These are phyloP conservation scores for Nicotiana tomentosiformis DNA, from an alignment of 257 asterid species.

Conservation along the genomic window DNA sequence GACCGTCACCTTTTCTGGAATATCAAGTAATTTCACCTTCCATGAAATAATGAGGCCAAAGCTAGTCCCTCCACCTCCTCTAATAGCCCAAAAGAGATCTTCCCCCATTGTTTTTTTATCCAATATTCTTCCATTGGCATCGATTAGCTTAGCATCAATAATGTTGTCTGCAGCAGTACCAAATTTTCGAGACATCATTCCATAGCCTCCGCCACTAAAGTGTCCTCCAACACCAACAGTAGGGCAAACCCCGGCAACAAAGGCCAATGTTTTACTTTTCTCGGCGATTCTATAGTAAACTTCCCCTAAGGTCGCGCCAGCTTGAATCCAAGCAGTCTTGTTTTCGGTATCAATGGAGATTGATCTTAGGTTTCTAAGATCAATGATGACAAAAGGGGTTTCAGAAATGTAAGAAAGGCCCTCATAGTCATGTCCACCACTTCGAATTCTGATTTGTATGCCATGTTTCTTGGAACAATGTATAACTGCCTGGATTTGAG, in stretches of 20 bases:
- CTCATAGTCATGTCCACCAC: background rate
- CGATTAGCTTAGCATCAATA: background rate
- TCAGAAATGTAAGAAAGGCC: background rate
- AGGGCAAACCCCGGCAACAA: no score
- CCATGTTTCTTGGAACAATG: no score
- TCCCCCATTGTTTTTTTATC: background rate
- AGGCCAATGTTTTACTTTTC: no score
- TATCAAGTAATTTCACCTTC: background rate
- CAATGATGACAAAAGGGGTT: background rate
- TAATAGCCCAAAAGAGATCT: background rate
- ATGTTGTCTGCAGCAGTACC: no score
- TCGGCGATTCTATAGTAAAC: no score
- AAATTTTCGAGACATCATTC: no score
- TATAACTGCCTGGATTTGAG: no score
- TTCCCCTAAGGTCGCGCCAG: background rate
- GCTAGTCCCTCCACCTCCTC: slow-evolving; percentile 4
- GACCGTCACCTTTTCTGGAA: background rate
- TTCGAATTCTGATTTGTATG: no score
- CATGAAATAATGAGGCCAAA: background rate
- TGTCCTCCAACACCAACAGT: no score
- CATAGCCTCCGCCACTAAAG: no score
- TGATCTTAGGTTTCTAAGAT: background rate
- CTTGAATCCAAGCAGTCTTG: slow-evolving; percentile 7
- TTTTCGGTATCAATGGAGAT: background rate
- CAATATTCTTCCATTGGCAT: background rate